A percentile compares a stretch with the other conserved stretches of the same genome.
Conservation (phyloP, 2,329 filamentous ascomycete species). For the Onygena corvina region DNA sequence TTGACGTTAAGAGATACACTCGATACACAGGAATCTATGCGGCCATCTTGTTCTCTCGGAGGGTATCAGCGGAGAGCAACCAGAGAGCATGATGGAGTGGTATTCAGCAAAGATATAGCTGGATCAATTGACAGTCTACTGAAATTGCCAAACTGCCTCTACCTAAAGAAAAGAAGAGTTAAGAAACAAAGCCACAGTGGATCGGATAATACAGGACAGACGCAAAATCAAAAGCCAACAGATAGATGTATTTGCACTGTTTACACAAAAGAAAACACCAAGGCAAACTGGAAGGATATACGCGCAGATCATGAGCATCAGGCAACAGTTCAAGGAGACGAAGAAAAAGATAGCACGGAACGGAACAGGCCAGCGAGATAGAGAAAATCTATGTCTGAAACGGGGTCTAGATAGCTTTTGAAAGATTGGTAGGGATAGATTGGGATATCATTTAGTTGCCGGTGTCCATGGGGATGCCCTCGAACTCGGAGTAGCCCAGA, state of each 20-base stretch:
- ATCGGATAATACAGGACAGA: background rate
- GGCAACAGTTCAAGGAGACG: background rate
- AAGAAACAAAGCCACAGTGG: background rate
- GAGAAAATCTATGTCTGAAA: background rate
- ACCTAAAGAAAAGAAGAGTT: background rate
- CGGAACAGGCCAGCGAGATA: background rate
- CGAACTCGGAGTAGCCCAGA: slow-evolving; percentile 78
- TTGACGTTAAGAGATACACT: too few relatives aligned
- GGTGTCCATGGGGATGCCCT: slow-evolving; percentile 60
- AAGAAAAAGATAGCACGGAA: background rate
- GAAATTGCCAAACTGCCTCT: background rate
- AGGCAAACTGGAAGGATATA: background rate
- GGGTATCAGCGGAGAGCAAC: slow-evolving; percentile 7
- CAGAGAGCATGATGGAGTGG: background rate
- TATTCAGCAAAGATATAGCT: background rate
- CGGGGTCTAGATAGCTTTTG: background rate
- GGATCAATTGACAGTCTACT: background rate
- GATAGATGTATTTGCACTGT: background rate
- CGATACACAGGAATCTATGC: too few relatives aligned
- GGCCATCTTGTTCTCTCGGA: too few relatives aligned
- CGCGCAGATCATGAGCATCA: background rate
- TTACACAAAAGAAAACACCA: slow-evolving; percentile 1
- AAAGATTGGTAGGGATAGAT: background rate
- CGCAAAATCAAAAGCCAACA: background rate
- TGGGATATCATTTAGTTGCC: background rate